Percentiles rank a stretch among this genome's conserved stretches.
Evolutionary conservation across 2,329 filamentous ascomycete species (phyloP).

Genomic region (Aureobasidium musti): DNA sequence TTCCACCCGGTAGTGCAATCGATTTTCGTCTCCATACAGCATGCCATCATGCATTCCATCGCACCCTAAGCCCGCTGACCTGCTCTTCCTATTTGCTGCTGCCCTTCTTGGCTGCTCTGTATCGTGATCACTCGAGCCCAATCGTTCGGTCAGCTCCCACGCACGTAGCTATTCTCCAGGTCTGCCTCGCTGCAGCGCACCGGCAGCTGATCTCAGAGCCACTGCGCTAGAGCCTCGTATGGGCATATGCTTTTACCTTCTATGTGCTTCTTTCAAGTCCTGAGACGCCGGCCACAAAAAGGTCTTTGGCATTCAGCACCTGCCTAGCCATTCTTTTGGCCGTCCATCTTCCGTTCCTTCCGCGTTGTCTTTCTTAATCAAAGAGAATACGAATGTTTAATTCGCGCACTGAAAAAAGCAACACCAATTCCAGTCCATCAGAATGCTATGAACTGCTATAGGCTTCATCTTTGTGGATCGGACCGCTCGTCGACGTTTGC

Average conservation of each 20-base stretch:
- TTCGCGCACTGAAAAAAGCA: constrained; percentile 16
- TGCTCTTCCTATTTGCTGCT: not conserved
- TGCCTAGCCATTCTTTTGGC: constrained; percentile 2
- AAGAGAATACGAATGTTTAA: constrained; percentile 5
- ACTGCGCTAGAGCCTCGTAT: constrained; percentile 11
- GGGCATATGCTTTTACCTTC: constrained; percentile 26
- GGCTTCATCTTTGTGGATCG: constrained; percentile 10
- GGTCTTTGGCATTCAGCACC: constrained; percentile 5
- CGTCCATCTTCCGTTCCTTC: constrained; percentile 13
- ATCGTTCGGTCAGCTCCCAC: constrained; percentile 13
- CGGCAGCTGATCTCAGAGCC: constrained; percentile 23
- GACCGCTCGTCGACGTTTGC: constrained; percentile 11
- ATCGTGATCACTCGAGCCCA: constrained; percentile 5
- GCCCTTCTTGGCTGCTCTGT: not conserved
- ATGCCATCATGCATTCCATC: constrained; percentile 10
- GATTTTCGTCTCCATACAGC: constrained; percentile 18
- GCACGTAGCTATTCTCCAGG: not conserved
- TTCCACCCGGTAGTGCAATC: constrained; percentile 16
- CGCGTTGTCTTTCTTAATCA: constrained; percentile 7
- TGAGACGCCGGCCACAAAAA: constrained; percentile 18
- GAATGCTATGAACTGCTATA: constrained; percentile 5
- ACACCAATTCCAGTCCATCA: not conserved
- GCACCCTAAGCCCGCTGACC: not conserved
- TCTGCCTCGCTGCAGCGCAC: constrained; percentile 12
- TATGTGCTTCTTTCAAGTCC: constrained; percentile 21